A percentile compares a stretch with the other conserved stretches of the same genome.
Conservation (phyloP, 2,329 filamentous ascomycete genomes). For the Aspergillus hiratsukae region DNA sequence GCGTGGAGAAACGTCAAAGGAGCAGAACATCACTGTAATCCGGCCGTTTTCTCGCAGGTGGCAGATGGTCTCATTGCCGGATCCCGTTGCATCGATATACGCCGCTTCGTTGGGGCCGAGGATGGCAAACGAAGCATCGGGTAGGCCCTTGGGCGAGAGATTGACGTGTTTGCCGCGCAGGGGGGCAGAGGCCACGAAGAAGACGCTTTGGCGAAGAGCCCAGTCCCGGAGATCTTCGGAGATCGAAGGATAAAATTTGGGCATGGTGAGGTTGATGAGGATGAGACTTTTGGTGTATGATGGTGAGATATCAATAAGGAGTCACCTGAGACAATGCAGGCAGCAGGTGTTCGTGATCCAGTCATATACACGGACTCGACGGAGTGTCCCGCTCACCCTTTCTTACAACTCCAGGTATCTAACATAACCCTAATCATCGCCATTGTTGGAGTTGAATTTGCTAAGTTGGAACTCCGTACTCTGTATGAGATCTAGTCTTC, state of each 20-base stretch:
- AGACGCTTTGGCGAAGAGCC: constrained; percentile 64
- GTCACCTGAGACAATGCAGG: background rate
- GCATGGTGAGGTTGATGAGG: constrained; percentile 43
- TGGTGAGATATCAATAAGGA: background rate
- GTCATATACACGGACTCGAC: background rate
- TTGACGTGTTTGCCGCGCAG: constrained; percentile 67
- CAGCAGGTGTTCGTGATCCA: background rate
- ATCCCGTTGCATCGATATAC: constrained; percentile 71
- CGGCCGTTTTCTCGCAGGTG: constrained; percentile 74
- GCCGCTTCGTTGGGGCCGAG: constrained; percentile 56
- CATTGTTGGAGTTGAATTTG: background rate
- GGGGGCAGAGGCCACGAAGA: constrained; percentile 71
- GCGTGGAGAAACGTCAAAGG: constrained; percentile 55
- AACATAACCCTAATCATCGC: no score
- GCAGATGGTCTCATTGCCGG: constrained; percentile 69
- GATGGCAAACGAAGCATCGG: constrained; percentile 58
- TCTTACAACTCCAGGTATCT: background rate
- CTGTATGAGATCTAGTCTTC: background rate
- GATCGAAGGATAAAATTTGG: constrained; percentile 55
- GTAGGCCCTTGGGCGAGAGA: constrained; percentile 68
- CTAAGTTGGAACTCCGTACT: background rate
- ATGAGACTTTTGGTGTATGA: background rate
- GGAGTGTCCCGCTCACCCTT: no score
- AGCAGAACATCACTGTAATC: constrained; percentile 70
- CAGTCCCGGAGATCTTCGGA: constrained; percentile 55